Evolutionary conservation across 768 basidiomycete genomes (phyloP).

Genomic region (Lactifluus subvellereus): DNA sequence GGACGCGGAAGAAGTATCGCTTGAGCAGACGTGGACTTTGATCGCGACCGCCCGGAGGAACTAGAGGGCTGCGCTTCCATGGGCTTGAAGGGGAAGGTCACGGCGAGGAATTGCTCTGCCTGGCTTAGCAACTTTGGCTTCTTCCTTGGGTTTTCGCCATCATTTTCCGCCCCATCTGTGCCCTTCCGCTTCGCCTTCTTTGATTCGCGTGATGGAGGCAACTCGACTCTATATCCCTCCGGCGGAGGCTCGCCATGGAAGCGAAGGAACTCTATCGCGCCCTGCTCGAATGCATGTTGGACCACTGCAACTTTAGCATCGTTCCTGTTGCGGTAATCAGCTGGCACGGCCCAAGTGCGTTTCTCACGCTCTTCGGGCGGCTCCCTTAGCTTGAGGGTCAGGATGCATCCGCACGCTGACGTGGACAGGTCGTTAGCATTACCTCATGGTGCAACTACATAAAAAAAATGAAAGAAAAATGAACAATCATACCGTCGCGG

Average conservation of each 20-base stretch:
- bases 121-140: conserved; percentile 8
- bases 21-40: background rate
- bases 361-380: conserved; percentile 32
- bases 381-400: conserved; percentile 40
- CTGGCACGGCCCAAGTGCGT: conserved; percentile 42
- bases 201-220: conserved; percentile 26
- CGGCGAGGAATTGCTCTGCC: conserved; percentile 9
- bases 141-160: background rate
- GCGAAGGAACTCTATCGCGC: conserved; percentile 55
- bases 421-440: background rate
- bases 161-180: conserved; percentile 5
- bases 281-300: conserved; percentile 46
- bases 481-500: conserved; percentile 42
- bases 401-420: conserved; percentile 50
- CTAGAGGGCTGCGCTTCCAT: background rate
- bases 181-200: conserved; percentile 24
- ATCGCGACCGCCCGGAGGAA: background rate
- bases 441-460: background rate
- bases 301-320: conserved; percentile 60
- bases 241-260: conserved; percentile 43
- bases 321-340: conserved; percentile 49
- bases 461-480: background rate
- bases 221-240: conserved; percentile 36
- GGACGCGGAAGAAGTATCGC: conserved; percentile 12
- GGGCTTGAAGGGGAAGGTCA: background rate